Base-by-base conservation (phyloP, 2,329 filamentous ascomycete species). In the Trichoderma pleuroti region DNA sequence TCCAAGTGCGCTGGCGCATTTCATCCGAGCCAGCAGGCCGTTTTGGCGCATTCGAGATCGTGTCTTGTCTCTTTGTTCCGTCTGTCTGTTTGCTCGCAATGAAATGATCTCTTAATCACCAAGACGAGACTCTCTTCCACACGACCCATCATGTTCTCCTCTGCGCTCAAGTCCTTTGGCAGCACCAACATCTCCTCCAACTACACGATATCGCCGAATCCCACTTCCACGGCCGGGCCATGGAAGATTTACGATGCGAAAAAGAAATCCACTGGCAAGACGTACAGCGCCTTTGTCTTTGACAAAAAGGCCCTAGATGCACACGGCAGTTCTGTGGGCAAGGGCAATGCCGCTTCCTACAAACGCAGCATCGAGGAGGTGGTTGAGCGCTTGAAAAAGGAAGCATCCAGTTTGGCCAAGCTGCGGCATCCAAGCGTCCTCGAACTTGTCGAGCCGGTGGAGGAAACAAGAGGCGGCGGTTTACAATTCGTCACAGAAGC, bases 211-310 rank as follows among this genome's bases (percentile, higher is more conserved):
- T 91, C 93, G 26, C 86, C 90, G 30, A 89, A 88, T 72, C 88
- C 92, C 12, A 91, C 89, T n/a, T 92, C 93, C 65, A 89, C 89
- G 66, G 93, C 94, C 18, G 96, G 96, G 21, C 93, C 94, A 71
- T 99, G 96, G 96, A 97, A 94, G 84, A 96, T 99, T 77, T 95
- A 95, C 86, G 94, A 98, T 83, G 94, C 93, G 71, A 98, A 97
- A 85, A 97, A 97, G 84, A 98, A 98, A 83, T 93, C 92, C 34
- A 97, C 94, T 0, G 93, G 93, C 74, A 97, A 96, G 80, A 81
- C 91, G 9, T 96, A 91, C 69, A 98, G 94, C 18, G 90, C 98
- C 75, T 99, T 98, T 77, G 90, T 98, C 74, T 98, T 98, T 80
- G 96, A 99, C 74, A 91, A 90, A 79, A 97, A 97, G 82, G 88